phyloP scores from a whole-genome alignment of 1,284 basidiomycete genomes.

The Cryptococcus wingfieldii region DNA sequence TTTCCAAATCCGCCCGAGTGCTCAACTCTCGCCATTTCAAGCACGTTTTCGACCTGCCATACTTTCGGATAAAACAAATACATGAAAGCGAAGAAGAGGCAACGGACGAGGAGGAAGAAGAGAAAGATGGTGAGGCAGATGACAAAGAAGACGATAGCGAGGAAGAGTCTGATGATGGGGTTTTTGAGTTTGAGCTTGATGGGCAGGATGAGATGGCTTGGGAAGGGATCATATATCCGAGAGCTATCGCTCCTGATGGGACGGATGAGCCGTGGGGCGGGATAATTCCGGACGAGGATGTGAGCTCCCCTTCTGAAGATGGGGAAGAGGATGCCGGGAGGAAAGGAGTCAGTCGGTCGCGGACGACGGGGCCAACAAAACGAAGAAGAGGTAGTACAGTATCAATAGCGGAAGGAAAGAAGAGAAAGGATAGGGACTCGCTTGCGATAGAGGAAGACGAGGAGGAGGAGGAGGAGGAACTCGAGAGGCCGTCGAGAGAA shows the following conservation, averaged over 20 bases:
- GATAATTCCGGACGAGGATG: not conserved
- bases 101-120: constrained; percentile 1
- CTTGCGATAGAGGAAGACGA: no score
- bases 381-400: not conserved
- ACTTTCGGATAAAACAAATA: constrained; percentile 1
- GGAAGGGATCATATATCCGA: constrained; percentile 13
- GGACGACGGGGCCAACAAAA: not conserved
- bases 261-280: constrained; percentile 11
- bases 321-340: not conserved
- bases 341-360: not conserved
- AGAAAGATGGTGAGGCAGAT: not conserved
- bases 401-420: not conserved
- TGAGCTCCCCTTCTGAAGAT: not conserved
- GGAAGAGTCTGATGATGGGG: not conserved
- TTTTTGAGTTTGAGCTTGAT: not conserved
- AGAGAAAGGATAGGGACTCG: not conserved
- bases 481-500: not conserved
- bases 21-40: constrained; percentile 26
- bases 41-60: constrained; percentile 18
- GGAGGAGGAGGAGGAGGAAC: not conserved
- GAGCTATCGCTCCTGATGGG: constrained; percentile 9
- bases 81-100: not conserved
- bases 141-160: constrained; percentile 4
- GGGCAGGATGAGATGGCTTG: constrained; percentile 7
- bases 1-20: constrained; percentile 18